Conservation (phyloP, 345 rosid species). For the Gossypium sturtianum region DNA sequence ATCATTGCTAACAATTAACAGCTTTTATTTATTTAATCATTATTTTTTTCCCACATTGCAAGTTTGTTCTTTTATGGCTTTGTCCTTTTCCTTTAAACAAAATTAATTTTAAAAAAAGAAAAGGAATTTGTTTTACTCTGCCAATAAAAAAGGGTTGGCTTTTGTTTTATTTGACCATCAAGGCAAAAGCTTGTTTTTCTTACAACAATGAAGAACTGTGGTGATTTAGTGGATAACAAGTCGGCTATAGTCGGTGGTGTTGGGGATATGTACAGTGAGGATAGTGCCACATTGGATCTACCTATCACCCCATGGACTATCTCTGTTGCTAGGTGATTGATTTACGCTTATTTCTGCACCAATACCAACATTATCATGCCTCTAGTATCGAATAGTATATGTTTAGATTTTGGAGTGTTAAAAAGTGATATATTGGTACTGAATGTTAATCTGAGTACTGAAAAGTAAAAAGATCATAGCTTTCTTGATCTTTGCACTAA, state of each 20-base stretch:
- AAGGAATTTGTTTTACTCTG: background rate
- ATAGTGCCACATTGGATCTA: slow-evolving; percentile 80
- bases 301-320: slow-evolving; percentile 84
- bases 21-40: background rate
- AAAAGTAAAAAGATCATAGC: background rate
- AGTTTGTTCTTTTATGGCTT: background rate
- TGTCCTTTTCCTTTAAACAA: background rate
- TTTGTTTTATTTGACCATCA: background rate
- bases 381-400: background rate
- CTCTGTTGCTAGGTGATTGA: slow-evolving; percentile 83
- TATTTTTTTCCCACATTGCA: background rate
- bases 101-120: background rate
- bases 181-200: background rate
- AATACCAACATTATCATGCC: background rate
- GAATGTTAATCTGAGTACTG: background rate
- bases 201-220: slow-evolving; percentile 27
- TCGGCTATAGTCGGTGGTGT: slow-evolving; percentile 45
- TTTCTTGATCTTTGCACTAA: background rate
- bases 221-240: slow-evolving; percentile 35
- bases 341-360: background rate
- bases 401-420: background rate
- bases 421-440: background rate
- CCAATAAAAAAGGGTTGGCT: slow-evolving; percentile 19
- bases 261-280: slow-evolving; percentile 73
- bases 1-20: slow-evolving; percentile 16